A percentile compares a stretch with the other conserved stretches of the same genome.
Evolutionary conservation across 169 alveolate species (phyloP).

Genomic region (Eimeria necatrix): DNA sequence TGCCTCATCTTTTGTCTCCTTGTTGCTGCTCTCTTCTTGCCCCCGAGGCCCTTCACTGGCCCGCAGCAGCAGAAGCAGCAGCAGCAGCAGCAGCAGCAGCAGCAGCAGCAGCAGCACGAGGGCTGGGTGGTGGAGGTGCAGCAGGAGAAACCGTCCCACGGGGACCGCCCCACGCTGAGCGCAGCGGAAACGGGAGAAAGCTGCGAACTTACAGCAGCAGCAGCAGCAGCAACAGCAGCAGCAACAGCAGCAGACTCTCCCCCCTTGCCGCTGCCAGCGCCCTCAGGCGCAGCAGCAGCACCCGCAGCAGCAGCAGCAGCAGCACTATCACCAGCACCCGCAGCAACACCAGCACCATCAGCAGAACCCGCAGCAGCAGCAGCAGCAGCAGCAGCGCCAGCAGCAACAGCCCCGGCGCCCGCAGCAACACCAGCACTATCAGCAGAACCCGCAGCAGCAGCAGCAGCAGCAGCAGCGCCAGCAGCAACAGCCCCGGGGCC

Average conservation of each 20-base stretch:
- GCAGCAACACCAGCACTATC: background rate
- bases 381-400: background rate
- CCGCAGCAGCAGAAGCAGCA: background rate
- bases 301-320: background rate
- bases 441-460: background rate
- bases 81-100: constrained; percentile 48
- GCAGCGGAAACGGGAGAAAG: constrained; percentile 38
- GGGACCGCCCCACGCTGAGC: constrained; percentile 6
- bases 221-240: background rate
- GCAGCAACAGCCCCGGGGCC: background rate
- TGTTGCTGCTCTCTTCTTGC: constrained; percentile 3
- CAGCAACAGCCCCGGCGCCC: background rate
- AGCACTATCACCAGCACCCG: background rate
- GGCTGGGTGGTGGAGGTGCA: constrained; percentile 34
- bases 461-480: constrained; percentile 18
- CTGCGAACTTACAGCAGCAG: no score
- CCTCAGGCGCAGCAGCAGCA: background rate
- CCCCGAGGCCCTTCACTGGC: no score
- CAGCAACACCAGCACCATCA: background rate
- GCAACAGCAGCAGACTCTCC: background rate
- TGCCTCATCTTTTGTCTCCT: background rate
- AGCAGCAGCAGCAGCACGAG: background rate
- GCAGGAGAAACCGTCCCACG: constrained; percentile 13
- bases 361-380: background rate
- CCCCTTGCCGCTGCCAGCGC: background rate